Conservation (phyloP, 257 asterid species). For the Gynochthodes officinalis region DNA sequence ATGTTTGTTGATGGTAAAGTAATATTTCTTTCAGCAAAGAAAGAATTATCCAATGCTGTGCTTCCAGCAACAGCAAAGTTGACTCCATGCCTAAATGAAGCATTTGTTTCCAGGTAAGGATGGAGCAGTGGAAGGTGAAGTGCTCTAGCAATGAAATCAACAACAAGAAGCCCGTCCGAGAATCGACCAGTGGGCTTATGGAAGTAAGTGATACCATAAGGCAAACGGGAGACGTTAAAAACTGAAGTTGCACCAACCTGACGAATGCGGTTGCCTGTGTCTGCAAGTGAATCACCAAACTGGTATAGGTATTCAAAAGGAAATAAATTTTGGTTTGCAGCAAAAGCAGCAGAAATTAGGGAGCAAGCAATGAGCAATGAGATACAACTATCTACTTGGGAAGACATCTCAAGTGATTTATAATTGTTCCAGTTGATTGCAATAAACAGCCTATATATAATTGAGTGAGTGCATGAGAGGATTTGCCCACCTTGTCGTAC, state of each 20-base stretch:
- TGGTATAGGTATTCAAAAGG: conserved; percentile 15
- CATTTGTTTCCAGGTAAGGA: conserved; percentile 21
- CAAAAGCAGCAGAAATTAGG: neutral
- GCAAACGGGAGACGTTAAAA: neutral
- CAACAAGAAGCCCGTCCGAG: conserved; percentile 14
- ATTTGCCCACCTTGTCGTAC: no score
- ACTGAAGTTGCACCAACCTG: neutral
- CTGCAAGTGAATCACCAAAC: conserved; percentile 19
- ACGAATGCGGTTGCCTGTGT: conserved; percentile 16
- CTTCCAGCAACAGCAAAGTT: conserved; percentile 29
- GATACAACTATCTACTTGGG: neutral
- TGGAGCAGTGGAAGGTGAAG: conserved; percentile 23
- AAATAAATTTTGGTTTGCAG: neutral
- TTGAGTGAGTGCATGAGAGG: no score
- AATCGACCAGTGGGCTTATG: conserved; percentile 14
- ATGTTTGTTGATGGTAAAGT: conserved; percentile 16
- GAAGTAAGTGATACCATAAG: conserved; percentile 10
- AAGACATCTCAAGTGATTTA: neutral
- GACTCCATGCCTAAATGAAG: conserved; percentile 22
- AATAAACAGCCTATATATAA: neutral
- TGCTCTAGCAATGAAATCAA: conserved; percentile 19
- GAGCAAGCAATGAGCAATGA: neutral
- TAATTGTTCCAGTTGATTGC: no score
- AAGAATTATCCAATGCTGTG: conserved; percentile 21
- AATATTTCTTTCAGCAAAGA: conserved; percentile 21